Evolutionary conservation across 768 basidiomycete species (phyloP).

Genomic region (Suillus lakei): DNA sequence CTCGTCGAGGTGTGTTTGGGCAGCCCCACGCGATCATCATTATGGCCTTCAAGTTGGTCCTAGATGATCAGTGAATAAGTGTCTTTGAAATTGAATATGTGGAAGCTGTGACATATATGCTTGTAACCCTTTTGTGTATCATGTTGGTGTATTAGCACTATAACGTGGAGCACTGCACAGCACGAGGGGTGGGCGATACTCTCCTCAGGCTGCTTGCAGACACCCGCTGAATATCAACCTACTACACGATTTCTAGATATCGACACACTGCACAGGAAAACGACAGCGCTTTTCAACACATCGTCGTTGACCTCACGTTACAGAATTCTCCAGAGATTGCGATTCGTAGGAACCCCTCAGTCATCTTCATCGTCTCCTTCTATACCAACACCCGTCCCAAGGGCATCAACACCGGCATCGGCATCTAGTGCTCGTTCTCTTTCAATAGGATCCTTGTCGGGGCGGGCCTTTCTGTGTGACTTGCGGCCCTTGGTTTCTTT

Average conservation of each 20-base stretch:
- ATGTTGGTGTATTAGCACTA: not conserved
- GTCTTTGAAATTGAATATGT: not conserved
- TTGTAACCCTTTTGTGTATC: not conserved
- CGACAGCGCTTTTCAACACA: not conserved
- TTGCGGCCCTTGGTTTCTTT: slow-evolving; percentile 52
- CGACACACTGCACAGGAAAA: not conserved
- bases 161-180: not conserved
- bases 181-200: not conserved
- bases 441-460: slow-evolving; percentile 37
- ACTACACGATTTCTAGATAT: not conserved
- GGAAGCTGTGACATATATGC: not conserved
- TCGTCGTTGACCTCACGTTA: too few species aligned
- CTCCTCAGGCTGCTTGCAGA: not conserved
- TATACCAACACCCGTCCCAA: slow-evolving; percentile 11
- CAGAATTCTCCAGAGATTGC: not conserved
- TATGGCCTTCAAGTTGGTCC: not conserved
- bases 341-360: not conserved
- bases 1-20: not conserved
- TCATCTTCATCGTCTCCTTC: slow-evolving; percentile 7
- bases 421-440: slow-evolving; percentile 19
- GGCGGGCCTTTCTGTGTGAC: slow-evolving; percentile 24
- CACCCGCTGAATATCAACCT: not conserved
- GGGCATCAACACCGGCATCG: not conserved
- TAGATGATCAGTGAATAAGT: not conserved
- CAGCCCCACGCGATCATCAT: not conserved